Evolutionary conservation across 805 yeast species (phyloP).

Genomic region (Schwanniomyces sp.): DNA sequence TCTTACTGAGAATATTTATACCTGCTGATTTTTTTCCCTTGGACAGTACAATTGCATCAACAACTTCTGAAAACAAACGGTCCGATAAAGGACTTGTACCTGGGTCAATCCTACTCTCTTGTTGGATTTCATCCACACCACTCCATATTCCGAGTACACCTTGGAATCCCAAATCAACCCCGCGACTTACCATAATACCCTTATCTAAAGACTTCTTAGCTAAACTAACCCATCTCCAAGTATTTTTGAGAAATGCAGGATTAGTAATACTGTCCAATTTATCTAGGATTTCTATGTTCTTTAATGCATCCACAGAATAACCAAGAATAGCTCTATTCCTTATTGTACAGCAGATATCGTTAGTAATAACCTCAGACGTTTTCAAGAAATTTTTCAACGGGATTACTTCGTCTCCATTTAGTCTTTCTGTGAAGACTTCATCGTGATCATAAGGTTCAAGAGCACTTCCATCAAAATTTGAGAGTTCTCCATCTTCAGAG

Average conservation of each 20-base stretch:
- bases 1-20: slow-evolving; percentile 43
- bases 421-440: slow-evolving; percentile 12
- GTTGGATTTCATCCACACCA: slow-evolving; percentile 51
- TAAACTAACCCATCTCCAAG: slow-evolving; percentile 90
- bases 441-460: slow-evolving; percentile 5
- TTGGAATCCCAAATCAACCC: slow-evolving; percentile 77
- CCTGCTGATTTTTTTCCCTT: slow-evolving; percentile 50
- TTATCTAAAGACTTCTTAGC: slow-evolving; percentile 64
- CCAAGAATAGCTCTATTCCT: slow-evolving; percentile 69
- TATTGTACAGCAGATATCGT: slow-evolving; percentile 75
- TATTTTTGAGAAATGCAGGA: slow-evolving; percentile 56
- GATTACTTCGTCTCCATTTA: slow-evolving; percentile 22
- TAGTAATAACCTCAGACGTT: slow-evolving; percentile 49
- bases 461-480: slow-evolving; percentile 29
- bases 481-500: slow-evolving; percentile 26
- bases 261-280: slow-evolving; percentile 50
- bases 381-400: slow-evolving; percentile 31
- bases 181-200: slow-evolving; percentile 66
- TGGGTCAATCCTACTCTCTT: slow-evolving; percentile 47
- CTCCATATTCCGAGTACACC: slow-evolving; percentile 93
- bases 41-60: slow-evolving; percentile 49
- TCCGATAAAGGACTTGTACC: slow-evolving; percentile 26
- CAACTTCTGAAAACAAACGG: slow-evolving; percentile 48
- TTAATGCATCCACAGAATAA: slow-evolving; percentile 67
- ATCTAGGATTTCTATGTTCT: slow-evolving; percentile 61